Evolutionary conservation across 306 rosid species (phyloP).

Genomic region (Sechiopsis laciniata): DNA sequence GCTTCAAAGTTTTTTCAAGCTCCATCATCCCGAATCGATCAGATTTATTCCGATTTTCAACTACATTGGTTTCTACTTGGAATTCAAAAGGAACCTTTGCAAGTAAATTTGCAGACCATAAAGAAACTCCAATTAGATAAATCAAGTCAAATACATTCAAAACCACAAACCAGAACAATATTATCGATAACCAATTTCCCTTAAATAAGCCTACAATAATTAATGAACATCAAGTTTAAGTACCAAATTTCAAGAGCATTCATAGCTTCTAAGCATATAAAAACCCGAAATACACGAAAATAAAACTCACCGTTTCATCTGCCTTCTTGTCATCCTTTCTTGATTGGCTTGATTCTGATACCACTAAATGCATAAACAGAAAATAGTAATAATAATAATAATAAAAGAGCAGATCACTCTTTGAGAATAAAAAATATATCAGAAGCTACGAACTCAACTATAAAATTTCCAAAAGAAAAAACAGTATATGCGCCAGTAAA

Average conservation of each 20-base stretch:
- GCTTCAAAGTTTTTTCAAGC: slow-evolving; percentile 67
- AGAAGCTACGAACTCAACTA: not conserved
- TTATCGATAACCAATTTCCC: not conserved
- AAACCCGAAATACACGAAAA: not conserved
- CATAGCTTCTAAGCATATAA: not conserved
- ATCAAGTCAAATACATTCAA: not conserved
- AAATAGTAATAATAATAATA: not conserved
- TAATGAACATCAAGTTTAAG: not conserved
- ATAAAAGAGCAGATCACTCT: not conserved
- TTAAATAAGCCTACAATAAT: not conserved
- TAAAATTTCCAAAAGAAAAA: not conserved
- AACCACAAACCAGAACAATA: not conserved
- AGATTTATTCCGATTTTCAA: slow-evolving; percentile 30
- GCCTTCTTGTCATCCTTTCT: slow-evolving; percentile 8
- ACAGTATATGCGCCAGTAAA: not conserved
- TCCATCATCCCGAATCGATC: slow-evolving; percentile 44
- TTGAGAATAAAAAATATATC: not conserved
- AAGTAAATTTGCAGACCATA: not conserved
- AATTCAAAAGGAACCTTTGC: slow-evolving; percentile 34
- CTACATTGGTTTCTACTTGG: slow-evolving; percentile 32
- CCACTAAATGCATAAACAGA: not conserved
- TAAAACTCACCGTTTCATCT: slow-evolving; percentile 2
- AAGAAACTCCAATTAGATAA: not conserved
- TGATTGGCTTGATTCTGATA: slow-evolving; percentile 12
- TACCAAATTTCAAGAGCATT: not conserved